Evolutionary conservation across 768 basidiomycete genomes (phyloP), one percentile per base, ranked within the genome.

Genomic region (Tylopilus sp.): DNA sequence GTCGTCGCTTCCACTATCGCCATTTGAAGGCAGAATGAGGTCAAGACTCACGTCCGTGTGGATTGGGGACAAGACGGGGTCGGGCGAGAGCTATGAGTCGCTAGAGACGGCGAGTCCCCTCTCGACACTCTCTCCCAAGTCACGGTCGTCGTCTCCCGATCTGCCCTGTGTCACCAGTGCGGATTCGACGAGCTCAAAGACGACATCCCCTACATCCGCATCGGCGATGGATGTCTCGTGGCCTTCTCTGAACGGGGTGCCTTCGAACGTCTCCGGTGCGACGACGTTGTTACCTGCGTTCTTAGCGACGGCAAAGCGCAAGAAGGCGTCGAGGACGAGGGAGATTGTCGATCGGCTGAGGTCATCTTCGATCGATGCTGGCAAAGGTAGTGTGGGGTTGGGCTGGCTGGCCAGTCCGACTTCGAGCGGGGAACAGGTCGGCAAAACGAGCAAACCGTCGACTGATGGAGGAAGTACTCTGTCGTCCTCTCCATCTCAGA

Each of bases 311-410:
- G 20, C 60, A 38, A 63, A 65, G 28, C 52, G 61, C 12, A 66
- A 66, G 53, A 67, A 56, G 55, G 15, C 51, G 10, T 66, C 65
- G 23, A 53, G 60, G 38, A 66, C 64, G 52, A 59, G 65, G n/a
- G 64, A 67, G 52, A 67, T 66, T 33, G 60, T 66, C 1, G 64
- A 66, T 46, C 56, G 53, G 35, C n/a, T 66, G 51, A 56, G 62
- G 48, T 65, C 60, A 38, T 59, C 55, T 40, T 63, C 62, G 33
- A 46, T 66, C 9, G 63, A 64, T 50, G 49, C 26, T 12, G 63
- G 63, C 6, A 63, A 54, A 47, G 53, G 50, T 18, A 31, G 38
- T 38, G 38, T 25, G 7, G 53, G 28, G 4, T 18, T 30, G 39
- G 54, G 52, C 4, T 62, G 63, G 63, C 17, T 47, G 48, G 56